Base-by-base conservation (phyloP, 2,329 filamentous ascomycete species). In the Paraphaeosphaeria sporulosa region DNA sequence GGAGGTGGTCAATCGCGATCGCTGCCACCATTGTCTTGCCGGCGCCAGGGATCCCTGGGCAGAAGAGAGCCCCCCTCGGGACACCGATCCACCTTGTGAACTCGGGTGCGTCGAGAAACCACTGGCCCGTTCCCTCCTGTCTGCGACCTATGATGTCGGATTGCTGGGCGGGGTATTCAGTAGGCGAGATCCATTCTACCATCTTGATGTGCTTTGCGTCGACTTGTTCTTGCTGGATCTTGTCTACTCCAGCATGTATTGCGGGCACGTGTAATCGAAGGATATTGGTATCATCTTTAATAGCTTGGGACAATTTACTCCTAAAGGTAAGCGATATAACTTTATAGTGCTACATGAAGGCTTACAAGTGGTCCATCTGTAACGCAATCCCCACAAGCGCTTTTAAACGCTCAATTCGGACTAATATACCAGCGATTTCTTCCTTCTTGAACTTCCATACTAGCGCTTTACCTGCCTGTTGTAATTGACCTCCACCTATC, bases 91-190 rank as follows among this genome's bases (percentile, higher is more conserved):
- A 63, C 12, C 13, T 50, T 27, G 52, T n/a, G 7, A 59, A 59
- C 36, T 61, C 55, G 15, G 17, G 50, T 0, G 79, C 81, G 2
- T 78, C 63, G 0, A 85, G 61, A 1, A 85, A 66, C 82, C 82
- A 85, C 53, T 78, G 56, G 0, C 81, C 78, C 2, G 82, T 84
- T 12, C 73, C 76, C 8, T 56, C 17, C 21, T 65, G 48, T 58
- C 58, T 61, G 3, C 50, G 36, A 10, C 13, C 17, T 34, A 66
- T 60, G 13, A 62, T 42, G 30, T 66, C 57, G n/a, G 23, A 50
- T 49, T 62, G 59, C 47, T 62, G 55, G 10, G 55, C 57, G 4
- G 54, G 51, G 44, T 55, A 66, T 21, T 59, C 40, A 1, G 40
- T 50, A 73, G 27, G 4, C 13, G 57, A 64, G 21, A 66, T 56